phyloP scores from a whole-genome alignment of 352 stramenopile species.

The Elongisporangium anandrum region DNA sequence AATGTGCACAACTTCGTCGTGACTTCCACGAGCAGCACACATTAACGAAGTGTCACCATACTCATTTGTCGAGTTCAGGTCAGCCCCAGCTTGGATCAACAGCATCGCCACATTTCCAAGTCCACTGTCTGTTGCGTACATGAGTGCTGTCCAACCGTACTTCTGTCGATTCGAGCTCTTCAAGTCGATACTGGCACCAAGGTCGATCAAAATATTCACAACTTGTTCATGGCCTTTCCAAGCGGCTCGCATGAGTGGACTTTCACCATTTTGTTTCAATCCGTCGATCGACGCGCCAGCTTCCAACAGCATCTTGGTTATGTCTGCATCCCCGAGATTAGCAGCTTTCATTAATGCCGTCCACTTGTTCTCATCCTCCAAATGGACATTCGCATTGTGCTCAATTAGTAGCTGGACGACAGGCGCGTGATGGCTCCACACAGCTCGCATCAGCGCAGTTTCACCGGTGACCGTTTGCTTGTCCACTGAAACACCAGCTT shows the following conservation, averaged over 20 bases:
- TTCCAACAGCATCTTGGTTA: neutral
- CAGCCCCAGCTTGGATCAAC: neutral
- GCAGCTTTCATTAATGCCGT: neutral
- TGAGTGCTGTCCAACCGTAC: neutral
- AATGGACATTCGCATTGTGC: neutral
- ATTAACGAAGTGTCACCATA: neutral
- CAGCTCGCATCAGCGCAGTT: neutral
- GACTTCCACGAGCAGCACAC: neutral
- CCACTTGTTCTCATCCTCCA: neutral
- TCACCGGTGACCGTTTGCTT: neutral
- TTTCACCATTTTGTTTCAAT: neutral
- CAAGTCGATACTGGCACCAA: neutral
- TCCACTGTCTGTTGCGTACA: neutral
- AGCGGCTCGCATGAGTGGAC: neutral
- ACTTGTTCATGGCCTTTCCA: neutral
- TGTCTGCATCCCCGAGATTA: neutral
- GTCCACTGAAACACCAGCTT: neutral
- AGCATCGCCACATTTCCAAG: neutral
- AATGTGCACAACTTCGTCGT: neutral
- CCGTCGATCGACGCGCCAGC: neutral
- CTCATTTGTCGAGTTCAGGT: neutral
- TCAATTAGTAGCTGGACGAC: neutral
- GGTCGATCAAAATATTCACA: neutral
- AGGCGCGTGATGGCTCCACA: neutral
- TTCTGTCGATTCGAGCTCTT: neutral